phyloP scores from a whole-genome alignment of 2,329 filamentous ascomycete species.

The Verticillium nubilum region DNA sequence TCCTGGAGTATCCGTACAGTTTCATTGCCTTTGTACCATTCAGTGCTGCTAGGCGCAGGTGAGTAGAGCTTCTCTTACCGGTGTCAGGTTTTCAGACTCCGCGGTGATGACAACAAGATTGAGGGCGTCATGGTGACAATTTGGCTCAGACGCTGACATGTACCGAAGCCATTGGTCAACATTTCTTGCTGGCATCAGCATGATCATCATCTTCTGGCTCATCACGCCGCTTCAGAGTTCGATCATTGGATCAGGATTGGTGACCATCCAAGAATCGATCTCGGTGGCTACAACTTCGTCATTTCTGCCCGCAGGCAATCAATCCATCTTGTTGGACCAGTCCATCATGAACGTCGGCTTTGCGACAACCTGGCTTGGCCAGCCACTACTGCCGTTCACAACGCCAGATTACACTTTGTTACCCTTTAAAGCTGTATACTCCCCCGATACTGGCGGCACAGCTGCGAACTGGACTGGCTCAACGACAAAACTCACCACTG shows the following conservation, averaged over 20 bases:
- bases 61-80: constrained; percentile 28
- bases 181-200: constrained; percentile 37
- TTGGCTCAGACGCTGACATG: neutral
- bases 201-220: constrained; percentile 48
- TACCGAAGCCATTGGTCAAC: constrained; percentile 45
- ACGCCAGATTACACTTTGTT: constrained; percentile 32
- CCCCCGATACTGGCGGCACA: neutral
- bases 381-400: constrained; percentile 37
- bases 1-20: constrained; percentile 46
- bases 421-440: constrained; percentile 29
- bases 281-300: neutral
- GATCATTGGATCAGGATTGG: constrained; percentile 37
- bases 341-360: constrained; percentile 38
- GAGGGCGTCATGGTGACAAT: neutral
- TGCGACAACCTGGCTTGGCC: constrained; percentile 38
- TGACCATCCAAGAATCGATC: constrained; percentile 15
- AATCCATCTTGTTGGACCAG: constrained; percentile 19
- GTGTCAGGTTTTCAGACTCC: too few species aligned
- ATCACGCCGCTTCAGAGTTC: constrained; percentile 50
- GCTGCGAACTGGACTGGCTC: constrained; percentile 20
- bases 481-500: constrained; percentile 26
- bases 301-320: constrained; percentile 16
- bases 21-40: constrained; percentile 28
- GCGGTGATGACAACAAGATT: too few species aligned
- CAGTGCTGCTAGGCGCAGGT: constrained; percentile 19